Evolutionary conservation across 257 asterid species (phyloP).

Genomic region (Plantago elongata): DNA sequence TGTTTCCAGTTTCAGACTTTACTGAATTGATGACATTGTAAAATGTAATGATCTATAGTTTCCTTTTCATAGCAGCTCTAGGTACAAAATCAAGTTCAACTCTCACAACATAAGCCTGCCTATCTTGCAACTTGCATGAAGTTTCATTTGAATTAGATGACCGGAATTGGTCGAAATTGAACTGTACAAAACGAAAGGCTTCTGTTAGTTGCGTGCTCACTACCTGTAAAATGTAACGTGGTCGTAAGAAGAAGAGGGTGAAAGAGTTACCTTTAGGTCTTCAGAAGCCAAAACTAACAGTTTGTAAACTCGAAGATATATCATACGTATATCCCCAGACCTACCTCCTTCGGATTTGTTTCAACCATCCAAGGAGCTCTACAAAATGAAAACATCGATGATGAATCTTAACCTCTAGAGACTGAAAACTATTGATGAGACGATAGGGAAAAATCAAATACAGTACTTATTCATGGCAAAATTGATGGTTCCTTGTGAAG

Average conservation of each 20-base stretch:
- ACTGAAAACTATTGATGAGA: slow-evolving; percentile 3
- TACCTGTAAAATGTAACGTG: no score
- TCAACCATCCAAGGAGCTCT: slow-evolving; percentile 99
- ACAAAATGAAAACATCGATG: slow-evolving; percentile 3
- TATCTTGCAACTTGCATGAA: background rate
- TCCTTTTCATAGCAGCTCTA: background rate
- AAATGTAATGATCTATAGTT: slow-evolving; percentile 1
- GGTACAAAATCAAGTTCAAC: background rate
- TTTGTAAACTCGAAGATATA: background rate
- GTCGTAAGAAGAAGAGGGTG: no score
- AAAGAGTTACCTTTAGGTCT: no score
- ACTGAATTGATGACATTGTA: background rate
- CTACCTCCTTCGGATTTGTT: slow-evolving; percentile 79
- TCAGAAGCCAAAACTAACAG: no score
- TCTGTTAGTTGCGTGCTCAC: no score
- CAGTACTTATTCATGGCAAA: slow-evolving; percentile 51
- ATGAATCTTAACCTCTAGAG: background rate
- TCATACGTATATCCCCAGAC: slow-evolving; percentile 72
- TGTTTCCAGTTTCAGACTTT: background rate
- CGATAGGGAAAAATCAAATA: background rate
- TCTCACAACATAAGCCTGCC: background rate
- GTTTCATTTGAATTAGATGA: background rate
- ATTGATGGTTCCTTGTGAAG: slow-evolving; percentile 76
- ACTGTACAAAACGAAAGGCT: no score
- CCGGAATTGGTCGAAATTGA: no score